Conservation (phyloP, 2,329 filamentous ascomycete species). For the Venturia asperata region DNA sequence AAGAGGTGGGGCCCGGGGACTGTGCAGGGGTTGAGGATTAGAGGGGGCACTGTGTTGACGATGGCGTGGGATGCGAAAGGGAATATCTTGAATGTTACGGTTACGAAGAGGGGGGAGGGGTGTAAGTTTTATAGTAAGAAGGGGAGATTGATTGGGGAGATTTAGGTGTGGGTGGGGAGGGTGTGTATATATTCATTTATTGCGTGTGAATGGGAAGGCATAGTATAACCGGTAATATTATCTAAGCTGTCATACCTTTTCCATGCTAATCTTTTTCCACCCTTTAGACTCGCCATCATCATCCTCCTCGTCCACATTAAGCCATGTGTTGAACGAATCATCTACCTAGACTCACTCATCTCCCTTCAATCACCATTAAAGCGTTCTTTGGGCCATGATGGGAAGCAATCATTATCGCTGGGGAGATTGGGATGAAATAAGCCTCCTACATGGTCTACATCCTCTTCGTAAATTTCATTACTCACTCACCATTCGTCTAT, state of each 20-base stretch:
- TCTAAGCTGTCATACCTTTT: too few species aligned
- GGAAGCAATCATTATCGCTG: too few species aligned
- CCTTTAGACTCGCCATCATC: too few species aligned
- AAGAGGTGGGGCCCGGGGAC: constrained; percentile 38
- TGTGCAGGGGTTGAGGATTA: constrained; percentile 40
- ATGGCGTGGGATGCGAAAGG: constrained; percentile 16
- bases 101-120: constrained; percentile 15
- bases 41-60: constrained; percentile 32
- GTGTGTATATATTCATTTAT: neutral
- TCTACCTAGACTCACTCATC: too few species aligned
- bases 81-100: constrained; percentile 7
- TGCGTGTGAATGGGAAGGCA: neutral
- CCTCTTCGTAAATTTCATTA: neutral
- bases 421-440: too few species aligned
- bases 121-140: constrained; percentile 1
- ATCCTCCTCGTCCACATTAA: too few species aligned
- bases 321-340: too few species aligned
- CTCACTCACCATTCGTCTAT: neutral
- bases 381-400: too few species aligned
- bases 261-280: too few species aligned
- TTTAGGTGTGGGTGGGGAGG: neutral
- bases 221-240: too few species aligned
- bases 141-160: constrained; percentile 16
- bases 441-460: too few species aligned
- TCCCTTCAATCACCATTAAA: too few species aligned